Evolutionary conservation across 257 asterid genomes (phyloP), one percentile per base, ranked within the genome.

Genomic region (Cordia subcordata): DNA sequence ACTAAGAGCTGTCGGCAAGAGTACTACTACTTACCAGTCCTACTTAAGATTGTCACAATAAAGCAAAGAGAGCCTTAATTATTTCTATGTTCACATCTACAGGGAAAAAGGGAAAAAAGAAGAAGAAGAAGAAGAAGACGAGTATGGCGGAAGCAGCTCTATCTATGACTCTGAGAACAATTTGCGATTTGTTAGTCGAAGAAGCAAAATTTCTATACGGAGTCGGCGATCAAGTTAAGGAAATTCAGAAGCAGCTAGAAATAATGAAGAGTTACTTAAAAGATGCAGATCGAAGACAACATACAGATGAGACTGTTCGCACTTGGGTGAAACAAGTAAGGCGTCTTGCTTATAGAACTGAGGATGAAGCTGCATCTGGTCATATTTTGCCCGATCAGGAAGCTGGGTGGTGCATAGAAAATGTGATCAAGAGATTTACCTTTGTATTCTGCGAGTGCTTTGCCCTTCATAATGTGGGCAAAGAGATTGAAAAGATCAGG

Each of bases 161-260:
- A 9, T 22, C 37, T 14, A 13, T 54, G 14, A 66, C 63, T 35
- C 39, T 61, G 10, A 47, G 51, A 61, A 68, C 63, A 19, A 40
- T 69, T 50, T 61, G 69, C 0, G 49, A 50, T 38, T 51, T 62
- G 57, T 37, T 69, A 35, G 5, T 50, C 2, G 60, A 55, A 17
- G 74, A 68, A 62, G 40, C 55, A 15, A 49, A 18, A 19, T 63
- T 62, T 35, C 56, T 69, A 27, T n/a, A 33, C 20, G 68, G 74
- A 0, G 61, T 69, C 19, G 20, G 61, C 42, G 17, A 21, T 14
- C 9, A 68, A 55, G 74, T 61, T 15, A 11, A 0, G 46, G 61
- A 56, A 56, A 12, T 56, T 56, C 13, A 33, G 16, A 2, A 5
- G 27, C 18, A 56, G 47, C 16, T 56, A 17, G 11, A 6, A 4